Base-by-base conservation (phyloP, 73 alveolate genomes). In the Tetrahymena borealis region DNA sequence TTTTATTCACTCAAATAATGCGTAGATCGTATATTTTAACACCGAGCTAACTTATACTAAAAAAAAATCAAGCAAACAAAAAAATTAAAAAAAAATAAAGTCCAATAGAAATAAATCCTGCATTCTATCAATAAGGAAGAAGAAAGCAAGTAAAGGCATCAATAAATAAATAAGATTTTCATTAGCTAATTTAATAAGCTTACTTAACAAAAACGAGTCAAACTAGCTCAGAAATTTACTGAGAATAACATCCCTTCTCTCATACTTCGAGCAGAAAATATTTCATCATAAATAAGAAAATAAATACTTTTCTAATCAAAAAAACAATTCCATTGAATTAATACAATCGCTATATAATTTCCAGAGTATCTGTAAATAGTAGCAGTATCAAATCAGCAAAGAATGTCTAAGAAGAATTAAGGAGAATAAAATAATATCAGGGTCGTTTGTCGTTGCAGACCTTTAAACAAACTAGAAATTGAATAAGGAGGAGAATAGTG, bases 361-460 rank as follows among this genome's bases (percentile, higher is more conserved):
- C n/a, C n/a, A n/a, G n/a, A n/a, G n/a, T n/a, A n/a, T n/a, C n/a
- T n/a, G n/a, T n/a, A n/a, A n/a, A n/a, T n/a, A n/a, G n/a, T n/a
- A n/a, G n/a, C n/a, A n/a, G n/a, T n/a, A n/a, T n/a, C n/a, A n/a
- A n/a, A n/a, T n/a, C n/a, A n/a, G n/a, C n/a, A n/a, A n/a, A n/a
- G n/a, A 24, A 60, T 60, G 85, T 60, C 85, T 24, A 60, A 60
- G 28, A 60, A 60, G 37, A 60, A 60, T 60, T 18, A 60, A 60
- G 38, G 18, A 18, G 85, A 60, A 2, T 60, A 32, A 18, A 60
- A 60, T 60, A 95, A 95, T 93, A 91, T 94, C 9, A 95, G 94
- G 77, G 97, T 95, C 0, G 95, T 95, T 31, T 92, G 93, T 39
- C 94, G 97, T 43, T 94, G 94, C 39, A 90, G 97, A 90, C 97